Evolutionary conservation across 106 monocot genomes (phyloP).

Genomic region (Phalaenopsis aphrodite): DNA sequence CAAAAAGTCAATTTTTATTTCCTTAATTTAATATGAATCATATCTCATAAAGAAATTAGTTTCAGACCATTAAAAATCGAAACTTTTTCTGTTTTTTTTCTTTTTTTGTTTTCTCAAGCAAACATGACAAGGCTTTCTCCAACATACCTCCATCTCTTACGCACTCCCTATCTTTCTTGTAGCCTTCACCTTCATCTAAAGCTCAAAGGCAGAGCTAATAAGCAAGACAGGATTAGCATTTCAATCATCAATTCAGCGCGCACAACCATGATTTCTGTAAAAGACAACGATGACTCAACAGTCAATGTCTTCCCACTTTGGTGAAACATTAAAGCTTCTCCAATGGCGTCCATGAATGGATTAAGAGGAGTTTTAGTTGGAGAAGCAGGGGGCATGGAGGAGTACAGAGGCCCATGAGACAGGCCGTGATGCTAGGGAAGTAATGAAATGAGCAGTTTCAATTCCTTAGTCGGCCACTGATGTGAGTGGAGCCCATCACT

Average conservation of each 20-base stretch:
- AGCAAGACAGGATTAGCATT: not conserved
- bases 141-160: not conserved
- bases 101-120: not conserved
- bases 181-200: not conserved
- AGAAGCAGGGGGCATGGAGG: not conserved
- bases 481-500: constrained; percentile 8
- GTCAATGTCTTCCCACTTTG: not conserved
- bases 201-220: not conserved
- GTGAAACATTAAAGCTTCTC: not conserved
- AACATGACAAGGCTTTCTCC: not conserved
- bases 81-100: no score
- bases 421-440: not conserved
- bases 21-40: no score
- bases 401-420: constrained; percentile 10
- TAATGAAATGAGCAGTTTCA: constrained; percentile 2
- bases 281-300: not conserved
- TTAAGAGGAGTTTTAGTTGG: not conserved
- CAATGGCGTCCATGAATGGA: not conserved
- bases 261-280: not conserved
- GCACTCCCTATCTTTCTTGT: constrained; percentile 1
- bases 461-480: constrained; percentile 22
- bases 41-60: no score
- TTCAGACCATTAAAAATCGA: no score
- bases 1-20: no score
- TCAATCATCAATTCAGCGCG: not conserved